Percentiles rank a stretch among this genome's conserved stretches.
phyloP scores from a whole-genome alignment of 306 rosid species.

The Vicia villosa region DNA sequence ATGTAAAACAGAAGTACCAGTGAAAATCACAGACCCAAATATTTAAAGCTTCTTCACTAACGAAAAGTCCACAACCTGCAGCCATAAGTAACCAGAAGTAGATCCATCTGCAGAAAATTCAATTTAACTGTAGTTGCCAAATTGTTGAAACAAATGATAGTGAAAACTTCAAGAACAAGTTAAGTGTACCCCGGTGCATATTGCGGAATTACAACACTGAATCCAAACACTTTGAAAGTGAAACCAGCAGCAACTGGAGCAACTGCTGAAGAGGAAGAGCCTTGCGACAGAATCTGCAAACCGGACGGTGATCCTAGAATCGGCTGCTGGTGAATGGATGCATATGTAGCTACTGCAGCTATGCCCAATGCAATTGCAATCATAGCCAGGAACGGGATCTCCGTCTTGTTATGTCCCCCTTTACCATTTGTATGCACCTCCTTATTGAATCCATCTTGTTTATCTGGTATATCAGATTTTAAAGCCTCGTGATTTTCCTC shows the following conservation, averaged over 20 bases:
- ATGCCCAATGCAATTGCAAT: conserved; percentile 56
- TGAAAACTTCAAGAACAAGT: background rate
- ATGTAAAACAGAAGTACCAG: conserved; percentile 55
- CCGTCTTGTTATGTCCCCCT: conserved; percentile 26
- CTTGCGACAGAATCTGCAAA: conserved; percentile 48
- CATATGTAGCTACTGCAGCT: conserved; percentile 53
- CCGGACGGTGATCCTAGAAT: conserved; percentile 49
- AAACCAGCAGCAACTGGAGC: conserved; percentile 47
- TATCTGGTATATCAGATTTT: conserved; percentile 31
- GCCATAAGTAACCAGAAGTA: conserved; percentile 85
- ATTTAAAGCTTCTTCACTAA: conserved; percentile 77
- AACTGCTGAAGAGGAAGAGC: conserved; percentile 51
- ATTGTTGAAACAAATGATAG: background rate
- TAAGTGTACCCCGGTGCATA: conserved; percentile 61
- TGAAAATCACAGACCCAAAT: conserved; percentile 69
- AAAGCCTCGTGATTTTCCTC: conserved; percentile 38
- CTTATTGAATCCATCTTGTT: conserved; percentile 31
- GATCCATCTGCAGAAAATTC: conserved; percentile 53
- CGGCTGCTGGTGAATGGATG: conserved; percentile 46
- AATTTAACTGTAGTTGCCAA: background rate
- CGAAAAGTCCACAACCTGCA: conserved; percentile 72
- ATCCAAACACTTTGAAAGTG: conserved; percentile 53
- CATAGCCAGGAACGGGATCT: conserved; percentile 47
- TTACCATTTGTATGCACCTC: conserved; percentile 35
- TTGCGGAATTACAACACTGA: conserved; percentile 55